Base-by-base conservation (phyloP, 1,284 basidiomycete species). In the Waitea zeae region DNA sequence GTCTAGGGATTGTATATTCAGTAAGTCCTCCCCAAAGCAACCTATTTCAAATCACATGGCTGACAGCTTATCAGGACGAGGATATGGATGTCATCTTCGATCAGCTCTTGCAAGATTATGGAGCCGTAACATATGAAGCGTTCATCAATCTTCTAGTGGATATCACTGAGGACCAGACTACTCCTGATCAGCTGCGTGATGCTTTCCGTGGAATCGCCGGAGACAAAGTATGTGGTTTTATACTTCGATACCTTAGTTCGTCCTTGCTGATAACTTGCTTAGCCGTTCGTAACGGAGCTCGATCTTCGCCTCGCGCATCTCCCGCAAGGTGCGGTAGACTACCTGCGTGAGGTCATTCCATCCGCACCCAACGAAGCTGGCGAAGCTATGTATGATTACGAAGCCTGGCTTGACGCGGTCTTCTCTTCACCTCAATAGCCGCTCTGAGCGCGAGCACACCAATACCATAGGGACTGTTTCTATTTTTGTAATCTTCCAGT, bases 111-210 rank as follows among this genome's bases (percentile, higher is more conserved):
- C 62, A 70, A 37, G 78, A 81, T 36, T 93, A 90, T 49, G 90
- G 89, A 18, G 80, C 81, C 19, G 76, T 97, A 24, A 86, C 78
- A 0, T 97, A 87, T 50, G 87, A 96, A 51, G 88, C 90, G 1
- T 97, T 96, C 55, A 84, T 96, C 45, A 87, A 89, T 42, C 78
- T 96, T 41, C 56, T 98, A 53, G 82, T 92, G 32, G 87, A 92
- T 33, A 93, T 96, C 43, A 93, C 78, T 19, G 88, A 97, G 59
- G 95, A 97, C 50, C 88, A 93, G 37, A 92, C 87, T 1, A 84
- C 88, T 1, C 72, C 82, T 0, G 88, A 92, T 37, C 93, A 97
- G 50, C 66, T 98, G 40, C 73, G 86, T 14, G 88, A 92, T 44
- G 78, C 92, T 2, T 98, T 98, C 73, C 75, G 86, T 31, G 87